Evolutionary conservation across 331 rosid species (phyloP).

Genomic region (Stylosanthes scabra): DNA sequence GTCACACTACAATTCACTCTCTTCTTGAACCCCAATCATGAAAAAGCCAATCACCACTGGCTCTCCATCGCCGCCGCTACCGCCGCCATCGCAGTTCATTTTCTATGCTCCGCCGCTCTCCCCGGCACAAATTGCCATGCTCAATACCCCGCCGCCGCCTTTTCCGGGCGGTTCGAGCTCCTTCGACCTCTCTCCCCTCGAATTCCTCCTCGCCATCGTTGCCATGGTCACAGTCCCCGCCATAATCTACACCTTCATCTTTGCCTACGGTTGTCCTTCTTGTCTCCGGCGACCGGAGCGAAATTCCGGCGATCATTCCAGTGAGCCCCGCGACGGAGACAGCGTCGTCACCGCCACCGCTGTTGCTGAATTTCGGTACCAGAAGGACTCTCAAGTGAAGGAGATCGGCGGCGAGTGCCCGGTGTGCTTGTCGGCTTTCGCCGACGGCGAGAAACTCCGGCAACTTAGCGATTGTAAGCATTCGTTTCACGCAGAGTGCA

Average conservation of each 20-base stretch:
- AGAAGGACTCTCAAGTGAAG: conserved; percentile 53
- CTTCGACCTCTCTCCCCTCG: conserved; percentile 66
- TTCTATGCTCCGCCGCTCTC: conserved; percentile 16
- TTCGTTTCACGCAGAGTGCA: conserved; percentile 56
- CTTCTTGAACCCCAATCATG: background rate
- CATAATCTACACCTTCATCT: conserved; percentile 60
- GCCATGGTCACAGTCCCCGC: conserved; percentile 71
- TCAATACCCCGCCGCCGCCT: conserved; percentile 28
- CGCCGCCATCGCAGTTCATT: background rate
- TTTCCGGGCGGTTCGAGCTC: conserved; percentile 43
- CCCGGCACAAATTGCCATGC: background rate
- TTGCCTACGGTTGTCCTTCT: conserved; percentile 60
- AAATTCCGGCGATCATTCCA: conserved; percentile 18
- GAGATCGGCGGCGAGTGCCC: conserved; percentile 63
- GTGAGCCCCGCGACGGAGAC: background rate
- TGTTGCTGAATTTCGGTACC: conserved; percentile 45
- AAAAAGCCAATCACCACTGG: background rate
- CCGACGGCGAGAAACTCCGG: conserved; percentile 59
- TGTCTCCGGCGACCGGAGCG: conserved; percentile 32
- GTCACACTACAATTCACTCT: background rate
- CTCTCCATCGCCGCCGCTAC: background rate
- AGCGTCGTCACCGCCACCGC: background rate
- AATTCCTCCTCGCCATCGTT: conserved; percentile 61
- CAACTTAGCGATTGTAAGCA: conserved; percentile 57
- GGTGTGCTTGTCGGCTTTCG: conserved; percentile 57